These are phyloP conservation scores for Fomitiporia mediterranea DNA, from an alignment of 1,284 basidiomycete species.

Conservation along the genomic window DNA sequence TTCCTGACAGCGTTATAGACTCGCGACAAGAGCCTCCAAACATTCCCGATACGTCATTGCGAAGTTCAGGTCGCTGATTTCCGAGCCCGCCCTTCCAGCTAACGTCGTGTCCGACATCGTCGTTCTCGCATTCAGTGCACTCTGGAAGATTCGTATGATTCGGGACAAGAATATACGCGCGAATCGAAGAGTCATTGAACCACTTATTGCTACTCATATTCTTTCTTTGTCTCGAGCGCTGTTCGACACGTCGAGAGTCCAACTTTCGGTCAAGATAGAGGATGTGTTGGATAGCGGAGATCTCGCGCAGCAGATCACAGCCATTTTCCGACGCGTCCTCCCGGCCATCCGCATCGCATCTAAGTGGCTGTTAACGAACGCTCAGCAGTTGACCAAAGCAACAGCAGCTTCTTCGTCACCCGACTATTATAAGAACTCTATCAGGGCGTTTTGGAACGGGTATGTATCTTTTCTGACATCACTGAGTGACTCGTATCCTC, in stretches of 20 bases:
- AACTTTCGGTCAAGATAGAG: conserved; percentile 47
- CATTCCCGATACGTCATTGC: conserved; percentile 45
- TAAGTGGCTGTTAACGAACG: conserved; percentile 85
- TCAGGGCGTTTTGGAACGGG: conserved; percentile 65
- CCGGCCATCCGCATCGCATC: conserved; percentile 83
- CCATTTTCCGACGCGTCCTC: conserved; percentile 79
- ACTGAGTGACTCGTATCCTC: conserved; percentile 69
- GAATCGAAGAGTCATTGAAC: conserved; percentile 46
- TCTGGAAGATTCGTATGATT: conserved; percentile 79
- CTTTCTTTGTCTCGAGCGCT: conserved; percentile 66
- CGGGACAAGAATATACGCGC: conserved; percentile 36
- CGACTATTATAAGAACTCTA: conserved; percentile 26
- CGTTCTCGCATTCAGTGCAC: conserved; percentile 68
- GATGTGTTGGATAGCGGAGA: conserved; percentile 52
- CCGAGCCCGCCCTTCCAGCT: conserved; percentile 65
- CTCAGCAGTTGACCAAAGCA: conserved; percentile 54
- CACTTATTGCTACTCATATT: conserved; percentile 68
- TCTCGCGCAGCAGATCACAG: conserved; percentile 79
- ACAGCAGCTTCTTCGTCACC: conserved; percentile 21
- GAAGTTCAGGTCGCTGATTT: conserved; percentile 56
- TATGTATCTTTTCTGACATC: conserved; percentile 68
- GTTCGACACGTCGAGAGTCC: conserved; percentile 59
- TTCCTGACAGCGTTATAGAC: conserved; percentile 29
- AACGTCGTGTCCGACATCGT: conserved; percentile 77
- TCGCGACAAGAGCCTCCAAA: conserved; percentile 42